These are phyloP conservation scores for Podila epigama DNA, from an alignment of 192 early-diverging fungal species.

Conservation along the genomic window DNA sequence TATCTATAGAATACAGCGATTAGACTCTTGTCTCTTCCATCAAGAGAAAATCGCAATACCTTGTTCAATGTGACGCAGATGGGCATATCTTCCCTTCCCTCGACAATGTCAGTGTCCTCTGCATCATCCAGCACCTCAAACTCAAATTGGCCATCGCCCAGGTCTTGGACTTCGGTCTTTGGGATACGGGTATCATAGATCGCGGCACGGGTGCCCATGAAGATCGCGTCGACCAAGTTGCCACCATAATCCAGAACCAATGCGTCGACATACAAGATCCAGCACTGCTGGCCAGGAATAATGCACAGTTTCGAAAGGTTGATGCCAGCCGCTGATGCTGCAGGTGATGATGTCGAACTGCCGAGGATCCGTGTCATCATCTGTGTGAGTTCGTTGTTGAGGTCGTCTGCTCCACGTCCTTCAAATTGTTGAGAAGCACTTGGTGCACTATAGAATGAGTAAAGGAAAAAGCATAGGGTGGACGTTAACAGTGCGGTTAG, in stretches of 20 bases:
- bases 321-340: conserved; percentile 61
- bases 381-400: conserved; percentile 88
- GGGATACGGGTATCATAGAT: conserved; percentile 89
- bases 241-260: conserved; percentile 92
- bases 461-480: background rate
- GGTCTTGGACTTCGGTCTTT: conserved; percentile 80
- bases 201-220: conserved; percentile 87
- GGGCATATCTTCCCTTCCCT: conserved; percentile 83
- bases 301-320: conserved; percentile 89
- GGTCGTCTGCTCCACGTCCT: conserved; percentile 78
- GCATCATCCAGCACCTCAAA: conserved; percentile 93
- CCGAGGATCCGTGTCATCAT: conserved; percentile 82
- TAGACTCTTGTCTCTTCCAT: too few relatives aligned
- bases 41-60: conserved; percentile 55
- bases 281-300: conserved; percentile 88
- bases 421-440: conserved; percentile 85
- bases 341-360: conserved; percentile 35
- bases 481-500: background rate
- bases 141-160: conserved; percentile 82
- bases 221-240: conserved; percentile 84
- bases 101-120: conserved; percentile 81
- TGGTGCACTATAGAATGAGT: conserved; percentile 63
- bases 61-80: conserved; percentile 85
- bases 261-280: conserved; percentile 91
- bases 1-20: too few relatives aligned